Percentiles rank a stretch among this genome's conserved stretches.
Conservation (phyloP, 2,329 filamentous ascomycete species). For the Trichoderma sp. region DNA sequence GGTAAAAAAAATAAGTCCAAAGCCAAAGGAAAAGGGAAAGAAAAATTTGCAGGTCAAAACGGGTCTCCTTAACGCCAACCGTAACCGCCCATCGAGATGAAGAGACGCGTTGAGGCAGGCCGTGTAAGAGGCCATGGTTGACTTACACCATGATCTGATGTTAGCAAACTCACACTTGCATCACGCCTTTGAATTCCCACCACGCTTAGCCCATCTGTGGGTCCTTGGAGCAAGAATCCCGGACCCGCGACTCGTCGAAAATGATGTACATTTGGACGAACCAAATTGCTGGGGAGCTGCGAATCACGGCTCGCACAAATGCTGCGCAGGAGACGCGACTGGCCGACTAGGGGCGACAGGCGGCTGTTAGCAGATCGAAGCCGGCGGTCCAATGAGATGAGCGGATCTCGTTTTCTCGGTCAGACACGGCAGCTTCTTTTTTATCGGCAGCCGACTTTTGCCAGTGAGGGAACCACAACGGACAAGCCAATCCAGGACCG, state of each 20-base stretch:
- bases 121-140: background rate
- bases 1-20: background rate
- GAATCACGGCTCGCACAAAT: slow-evolving; percentile 19
- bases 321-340: slow-evolving; percentile 21
- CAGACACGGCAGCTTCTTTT: slow-evolving; percentile 7
- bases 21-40: background rate
- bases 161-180: background rate
- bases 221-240: background rate
- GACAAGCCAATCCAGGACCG: background rate
- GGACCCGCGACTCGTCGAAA: slow-evolving; percentile 21
- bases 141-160: slow-evolving; percentile 1
- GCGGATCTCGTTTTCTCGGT: slow-evolving; percentile 16
- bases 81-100: background rate
- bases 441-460: background rate
- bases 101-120: background rate
- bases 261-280: slow-evolving; percentile 24
- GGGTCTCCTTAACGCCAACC: background rate
- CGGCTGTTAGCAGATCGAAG: slow-evolving; percentile 13
- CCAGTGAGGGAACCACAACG: slow-evolving; percentile 9
- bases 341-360: slow-evolving; percentile 19
- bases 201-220: slow-evolving; percentile 3
- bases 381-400: slow-evolving; percentile 10
- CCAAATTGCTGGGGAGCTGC: slow-evolving; percentile 16
- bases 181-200: background rate
- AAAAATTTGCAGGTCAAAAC: background rate